Evolutionary conservation across 352 stramenopile genomes (phyloP), one percentile per base, ranked within the genome.

Genomic region (Phytophthora pseudosyringae): DNA sequence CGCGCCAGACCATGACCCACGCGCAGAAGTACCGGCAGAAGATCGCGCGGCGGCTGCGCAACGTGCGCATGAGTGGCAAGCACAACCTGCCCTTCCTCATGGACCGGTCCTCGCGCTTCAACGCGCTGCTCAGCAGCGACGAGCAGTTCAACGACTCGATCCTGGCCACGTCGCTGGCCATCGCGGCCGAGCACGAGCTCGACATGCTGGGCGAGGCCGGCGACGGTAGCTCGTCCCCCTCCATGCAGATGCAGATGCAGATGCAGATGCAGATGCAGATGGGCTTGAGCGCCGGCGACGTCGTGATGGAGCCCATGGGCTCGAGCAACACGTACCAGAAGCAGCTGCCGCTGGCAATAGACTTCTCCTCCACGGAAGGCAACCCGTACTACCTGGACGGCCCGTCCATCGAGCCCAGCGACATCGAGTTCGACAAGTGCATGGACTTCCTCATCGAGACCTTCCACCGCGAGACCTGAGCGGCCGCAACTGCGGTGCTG

Each of bases 11-110:
- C 46, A 91, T 90, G 83, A 92, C 81, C 10, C 86, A 94, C 69
- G 86, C 86, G 60, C 83, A 94, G 38, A 94, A 94, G 67, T 94
- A 94, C 68, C 83, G 83, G 6, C 82, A 94, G 69, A 94, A 94
- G 71, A 89, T 94, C 68, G 79, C 77, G 50, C 76, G 84, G 46
- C 73, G 81, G 50, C 71, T 90, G 61, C 83, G 83, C 44, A 90
- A 90, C 38, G 80, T 86, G 57, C 78, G 83, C 40, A 81, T 88
- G 76, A 89, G 75, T 49, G 81, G 75, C 49, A 82, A 88, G 59
- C 76, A 86, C 50, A 86, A 74, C 40, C 55, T 89, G 33, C 81
- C 81, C n/a, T 89, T 86, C 71, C 80, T 76, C 41, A 75, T 90
- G 71, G 79, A 89, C 67, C 74, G 69, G 11, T 86, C 83, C n/a